phyloP scores from a whole-genome alignment of 805 yeast species.

The Wickerhamiella sorbophila region DNA sequence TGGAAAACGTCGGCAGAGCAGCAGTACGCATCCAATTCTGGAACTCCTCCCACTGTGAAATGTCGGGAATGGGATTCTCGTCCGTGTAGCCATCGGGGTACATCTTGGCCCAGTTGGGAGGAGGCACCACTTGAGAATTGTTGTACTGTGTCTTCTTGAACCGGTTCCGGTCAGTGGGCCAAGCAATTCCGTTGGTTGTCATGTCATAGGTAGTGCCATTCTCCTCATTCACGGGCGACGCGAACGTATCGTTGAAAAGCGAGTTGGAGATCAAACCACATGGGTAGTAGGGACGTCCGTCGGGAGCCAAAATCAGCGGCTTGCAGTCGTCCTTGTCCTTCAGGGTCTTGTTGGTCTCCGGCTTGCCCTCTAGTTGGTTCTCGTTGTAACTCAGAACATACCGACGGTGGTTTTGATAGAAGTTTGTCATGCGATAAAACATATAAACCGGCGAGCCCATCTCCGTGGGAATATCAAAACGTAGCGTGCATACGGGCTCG shows the following conservation, averaged over 20 bases:
- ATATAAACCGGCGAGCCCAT: constrained; percentile 58
- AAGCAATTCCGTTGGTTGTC: constrained; percentile 55
- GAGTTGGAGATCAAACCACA: constrained; percentile 95
- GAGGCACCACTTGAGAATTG: constrained; percentile 68
- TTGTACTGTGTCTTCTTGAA: constrained; percentile 61
- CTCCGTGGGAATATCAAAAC: constrained; percentile 58
- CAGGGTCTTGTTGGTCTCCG: constrained; percentile 40
- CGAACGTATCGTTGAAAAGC: constrained; percentile 74
- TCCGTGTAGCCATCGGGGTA: constrained; percentile 85
- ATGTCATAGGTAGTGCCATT: constrained; percentile 28
- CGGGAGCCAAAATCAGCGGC: constrained; percentile 38
- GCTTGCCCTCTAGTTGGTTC: constrained; percentile 65
- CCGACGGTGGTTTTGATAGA: constrained; percentile 88
- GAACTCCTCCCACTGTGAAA: constrained; percentile 64
- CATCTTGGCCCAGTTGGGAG: constrained; percentile 73
- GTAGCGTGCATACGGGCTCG: constrained; percentile 40
- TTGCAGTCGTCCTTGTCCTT: constrained; percentile 40
- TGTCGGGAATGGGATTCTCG: constrained; percentile 53
- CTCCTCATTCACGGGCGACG: constrained; percentile 31
- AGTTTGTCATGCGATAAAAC: constrained; percentile 79
- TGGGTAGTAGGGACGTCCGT: constrained; percentile 62
- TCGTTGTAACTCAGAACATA: constrained; percentile 77
- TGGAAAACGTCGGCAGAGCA: constrained; percentile 78
- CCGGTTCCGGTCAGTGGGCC: constrained; percentile 63
- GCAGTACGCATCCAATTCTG: constrained; percentile 99